Percentiles rank a stretch among this genome's conserved stretches.
These are phyloP conservation scores for Sporothrix sp. DNA, from an alignment of 2,329 filamentous ascomycete genomes.

Conservation along the genomic window DNA sequence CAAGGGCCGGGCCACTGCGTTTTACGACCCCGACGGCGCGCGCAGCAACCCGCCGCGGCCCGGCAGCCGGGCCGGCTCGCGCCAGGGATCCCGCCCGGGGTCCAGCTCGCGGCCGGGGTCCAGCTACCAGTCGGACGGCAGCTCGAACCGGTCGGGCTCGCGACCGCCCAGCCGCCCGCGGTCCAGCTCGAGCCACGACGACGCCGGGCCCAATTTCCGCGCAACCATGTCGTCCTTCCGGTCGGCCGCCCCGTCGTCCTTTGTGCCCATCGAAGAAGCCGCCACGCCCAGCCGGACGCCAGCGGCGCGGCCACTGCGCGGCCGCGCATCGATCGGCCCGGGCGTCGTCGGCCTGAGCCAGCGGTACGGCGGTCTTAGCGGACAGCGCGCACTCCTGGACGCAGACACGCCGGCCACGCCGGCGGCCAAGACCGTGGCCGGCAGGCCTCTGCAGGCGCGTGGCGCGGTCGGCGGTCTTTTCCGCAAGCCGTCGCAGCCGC, in stretches of 20 bases:
- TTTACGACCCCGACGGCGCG: conserved; percentile 57
- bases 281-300: conserved; percentile 30
- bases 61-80: conserved; percentile 3
- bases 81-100: conserved; percentile 35
- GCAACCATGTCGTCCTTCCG: conserved; percentile 36
- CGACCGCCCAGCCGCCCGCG: conserved; percentile 44
- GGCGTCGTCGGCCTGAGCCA: neutral
- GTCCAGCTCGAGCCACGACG: conserved; percentile 42
- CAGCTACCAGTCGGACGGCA: conserved; percentile 50
- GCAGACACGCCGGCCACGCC: conserved; percentile 26
- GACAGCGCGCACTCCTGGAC: neutral
- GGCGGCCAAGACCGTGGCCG: conserved; percentile 38
- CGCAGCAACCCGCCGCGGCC: conserved; percentile 29
- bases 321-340: conserved; percentile 12
- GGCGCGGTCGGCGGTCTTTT: conserved; percentile 45
- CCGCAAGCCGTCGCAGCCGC: conserved; percentile 44
- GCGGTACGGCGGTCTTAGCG: conserved; percentile 4
- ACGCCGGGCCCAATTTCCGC: conserved; percentile 32
- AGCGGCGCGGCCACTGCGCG: conserved; percentile 26
- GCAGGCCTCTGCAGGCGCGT: conserved; percentile 38
- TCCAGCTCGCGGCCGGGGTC: conserved; percentile 51
- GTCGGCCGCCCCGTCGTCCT: conserved; percentile 29
- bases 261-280: conserved; percentile 31
- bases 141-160: conserved; percentile 41
- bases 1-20: conserved; percentile 56